Evolutionary conservation across 805 yeast genomes (phyloP).

Genomic region (Wickerhamiella lipophila): DNA sequence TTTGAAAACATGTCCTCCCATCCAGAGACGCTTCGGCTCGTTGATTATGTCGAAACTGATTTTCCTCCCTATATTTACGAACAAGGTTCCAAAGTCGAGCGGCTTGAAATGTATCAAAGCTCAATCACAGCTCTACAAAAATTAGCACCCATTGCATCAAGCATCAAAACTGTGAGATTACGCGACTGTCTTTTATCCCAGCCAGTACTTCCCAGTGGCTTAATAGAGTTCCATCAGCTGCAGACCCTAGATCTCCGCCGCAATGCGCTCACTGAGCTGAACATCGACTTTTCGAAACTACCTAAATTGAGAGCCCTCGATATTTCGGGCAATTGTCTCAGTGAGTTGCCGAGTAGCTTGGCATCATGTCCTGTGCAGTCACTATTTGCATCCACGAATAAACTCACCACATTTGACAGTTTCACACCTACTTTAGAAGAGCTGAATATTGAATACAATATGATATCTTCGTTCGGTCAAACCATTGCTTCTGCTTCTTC

Average conservation of each 20-base stretch:
- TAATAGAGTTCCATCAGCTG: slow-evolving; percentile 46
- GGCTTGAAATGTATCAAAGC: slow-evolving; percentile 7
- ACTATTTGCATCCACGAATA: slow-evolving; percentile 21
- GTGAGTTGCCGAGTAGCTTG: slow-evolving; percentile 35
- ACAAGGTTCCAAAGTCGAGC: background rate
- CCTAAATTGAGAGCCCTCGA: slow-evolving; percentile 45
- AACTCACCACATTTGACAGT: slow-evolving; percentile 41
- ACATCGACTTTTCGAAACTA: slow-evolving; percentile 39
- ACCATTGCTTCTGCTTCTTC: slow-evolving; percentile 47
- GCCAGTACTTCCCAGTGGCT: slow-evolving; percentile 24
- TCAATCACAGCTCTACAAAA: background rate
- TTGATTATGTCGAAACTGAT: slow-evolving; percentile 2
- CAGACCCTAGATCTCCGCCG: slow-evolving; percentile 35
- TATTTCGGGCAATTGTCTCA: slow-evolving; percentile 63
- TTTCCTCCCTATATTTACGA: background rate
- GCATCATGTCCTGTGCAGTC: slow-evolving; percentile 11
- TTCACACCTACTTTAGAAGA: slow-evolving; percentile 39
- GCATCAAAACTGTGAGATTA: background rate
- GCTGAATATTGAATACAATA: slow-evolving; percentile 71
- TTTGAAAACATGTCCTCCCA: background rate
- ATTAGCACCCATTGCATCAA: background rate
- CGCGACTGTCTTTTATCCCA: background rate
- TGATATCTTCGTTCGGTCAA: slow-evolving; percentile 40
- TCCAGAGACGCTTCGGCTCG: background rate
- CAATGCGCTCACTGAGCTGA: slow-evolving; percentile 47